Percentiles rank a stretch among this genome's conserved stretches.
Conservation (phyloP, 306 rosid genomes). For the Rosa persica region DNA sequence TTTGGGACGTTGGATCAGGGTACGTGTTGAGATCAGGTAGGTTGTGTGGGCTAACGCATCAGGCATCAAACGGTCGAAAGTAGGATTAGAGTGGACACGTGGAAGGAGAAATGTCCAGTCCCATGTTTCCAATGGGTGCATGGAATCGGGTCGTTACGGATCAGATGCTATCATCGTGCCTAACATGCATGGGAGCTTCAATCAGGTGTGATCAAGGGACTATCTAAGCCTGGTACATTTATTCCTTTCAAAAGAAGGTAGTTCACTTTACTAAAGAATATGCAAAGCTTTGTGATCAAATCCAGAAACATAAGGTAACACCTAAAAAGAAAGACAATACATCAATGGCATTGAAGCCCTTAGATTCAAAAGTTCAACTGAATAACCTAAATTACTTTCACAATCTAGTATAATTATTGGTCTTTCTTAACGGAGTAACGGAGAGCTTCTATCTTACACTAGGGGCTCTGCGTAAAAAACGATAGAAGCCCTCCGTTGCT, state of each 20-base stretch:
- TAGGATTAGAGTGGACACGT: constrained; percentile 37
- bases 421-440: not conserved
- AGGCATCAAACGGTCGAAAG: constrained; percentile 47
- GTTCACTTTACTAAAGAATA: not conserved
- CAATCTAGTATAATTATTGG: not conserved
- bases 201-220: constrained; percentile 4
- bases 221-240: not conserved
- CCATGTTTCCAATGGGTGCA: constrained; percentile 33
- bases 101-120: constrained; percentile 26
- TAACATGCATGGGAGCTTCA: constrained; percentile 1
- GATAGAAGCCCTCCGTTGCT: too few species aligned
- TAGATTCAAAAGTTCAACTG: not conserved
- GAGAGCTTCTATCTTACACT: not conserved
- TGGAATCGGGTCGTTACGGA: constrained; percentile 1
- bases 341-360: not conserved
- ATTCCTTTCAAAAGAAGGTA: not conserved
- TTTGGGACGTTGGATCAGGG: constrained; percentile 57
- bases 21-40: constrained; percentile 36
- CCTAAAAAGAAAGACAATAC: not conserved
- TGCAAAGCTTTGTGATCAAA: not conserved
- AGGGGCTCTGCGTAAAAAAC: too few species aligned
- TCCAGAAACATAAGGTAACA: not conserved
- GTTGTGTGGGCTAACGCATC: constrained; percentile 9
- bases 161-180: constrained; percentile 3
- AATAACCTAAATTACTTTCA: not conserved